These are phyloP conservation scores for Wickerhamiella siamensis DNA, from an alignment of 805 yeast species.

Conservation along the genomic window DNA sequence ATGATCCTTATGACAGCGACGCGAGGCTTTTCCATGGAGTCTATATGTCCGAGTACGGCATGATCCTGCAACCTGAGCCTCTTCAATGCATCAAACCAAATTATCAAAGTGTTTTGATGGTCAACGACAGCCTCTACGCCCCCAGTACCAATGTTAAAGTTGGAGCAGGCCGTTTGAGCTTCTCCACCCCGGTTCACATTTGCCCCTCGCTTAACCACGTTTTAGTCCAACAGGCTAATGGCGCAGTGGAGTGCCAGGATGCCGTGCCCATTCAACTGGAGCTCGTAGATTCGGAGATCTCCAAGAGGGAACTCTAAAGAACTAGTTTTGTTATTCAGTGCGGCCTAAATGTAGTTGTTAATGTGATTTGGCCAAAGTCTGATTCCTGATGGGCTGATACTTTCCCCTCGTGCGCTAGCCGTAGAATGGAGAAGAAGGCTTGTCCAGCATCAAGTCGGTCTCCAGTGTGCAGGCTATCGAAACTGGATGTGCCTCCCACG, in stretches of 20 bases:
- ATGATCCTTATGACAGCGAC: constrained; percentile 11
- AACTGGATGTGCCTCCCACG: background rate
- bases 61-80: constrained; percentile 20
- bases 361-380: background rate
- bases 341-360: background rate
- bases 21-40: constrained; percentile 18
- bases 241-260: constrained; percentile 12
- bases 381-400: background rate
- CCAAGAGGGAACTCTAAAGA: background rate
- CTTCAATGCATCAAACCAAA: constrained; percentile 14
- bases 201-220: constrained; percentile 20
- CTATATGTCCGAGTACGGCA: constrained; percentile 16
- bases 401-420: background rate
- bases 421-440: background rate
- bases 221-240: constrained; percentile 10
- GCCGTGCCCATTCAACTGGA: constrained; percentile 15
- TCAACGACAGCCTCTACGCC: constrained; percentile 16
- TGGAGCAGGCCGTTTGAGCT: constrained; percentile 10
- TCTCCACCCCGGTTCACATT: constrained; percentile 10
- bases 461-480: background rate
- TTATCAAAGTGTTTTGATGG: constrained; percentile 13
- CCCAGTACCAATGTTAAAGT: constrained; percentile 15
- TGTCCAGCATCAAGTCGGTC: background rate
- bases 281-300: constrained; percentile 5
- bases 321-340: background rate